A percentile compares a stretch with the other conserved stretches of the same genome.
Conservation (phyloP, 345 rosid genomes). For the Linum lewisii region DNA sequence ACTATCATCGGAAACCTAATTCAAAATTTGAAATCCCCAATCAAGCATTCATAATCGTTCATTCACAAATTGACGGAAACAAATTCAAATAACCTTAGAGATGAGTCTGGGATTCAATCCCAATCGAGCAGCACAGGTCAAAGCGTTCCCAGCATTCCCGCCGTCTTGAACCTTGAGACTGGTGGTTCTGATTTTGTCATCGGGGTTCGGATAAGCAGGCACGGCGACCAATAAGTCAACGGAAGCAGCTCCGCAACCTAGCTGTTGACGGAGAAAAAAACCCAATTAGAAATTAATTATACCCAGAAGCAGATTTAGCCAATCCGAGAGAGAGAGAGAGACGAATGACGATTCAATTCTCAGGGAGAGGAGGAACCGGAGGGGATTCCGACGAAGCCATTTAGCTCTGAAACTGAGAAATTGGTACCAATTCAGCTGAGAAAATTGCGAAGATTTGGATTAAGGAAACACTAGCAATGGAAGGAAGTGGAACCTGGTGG, state of each 20-base stretch:
- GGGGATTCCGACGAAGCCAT: conserved; percentile 28
- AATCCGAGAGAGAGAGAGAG: conserved; percentile 5
- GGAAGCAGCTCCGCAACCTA: conserved; percentile 50
- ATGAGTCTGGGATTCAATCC: conserved; percentile 53
- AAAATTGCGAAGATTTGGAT: not conserved
- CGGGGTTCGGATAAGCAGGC: conserved; percentile 66
- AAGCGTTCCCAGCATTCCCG: conserved; percentile 62
- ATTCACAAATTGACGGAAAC: not conserved
- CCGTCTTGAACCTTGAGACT: conserved; percentile 71
- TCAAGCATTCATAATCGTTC: too few species aligned
- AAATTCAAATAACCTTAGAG: conserved; percentile 33
- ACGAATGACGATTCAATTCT: conserved; percentile 28
- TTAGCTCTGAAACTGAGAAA: conserved; percentile 27
- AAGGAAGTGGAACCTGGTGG: conserved; percentile 6
- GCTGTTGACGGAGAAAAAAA: conserved; percentile 26
- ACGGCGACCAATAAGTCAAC: conserved; percentile 75
- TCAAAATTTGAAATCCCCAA: not conserved
- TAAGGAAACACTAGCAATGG: conserved; percentile 1
- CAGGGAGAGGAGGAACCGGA: conserved; percentile 32
- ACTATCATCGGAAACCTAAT: conserved; percentile 43
- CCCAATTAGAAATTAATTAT: not conserved
- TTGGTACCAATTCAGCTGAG: not conserved
- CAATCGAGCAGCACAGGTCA: conserved; percentile 53
- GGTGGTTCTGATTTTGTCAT: conserved; percentile 81
- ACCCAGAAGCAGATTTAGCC: not conserved